phyloP scores from a whole-genome alignment of 192 early-diverging fungal species.

The Helicostylum pulchrum region DNA sequence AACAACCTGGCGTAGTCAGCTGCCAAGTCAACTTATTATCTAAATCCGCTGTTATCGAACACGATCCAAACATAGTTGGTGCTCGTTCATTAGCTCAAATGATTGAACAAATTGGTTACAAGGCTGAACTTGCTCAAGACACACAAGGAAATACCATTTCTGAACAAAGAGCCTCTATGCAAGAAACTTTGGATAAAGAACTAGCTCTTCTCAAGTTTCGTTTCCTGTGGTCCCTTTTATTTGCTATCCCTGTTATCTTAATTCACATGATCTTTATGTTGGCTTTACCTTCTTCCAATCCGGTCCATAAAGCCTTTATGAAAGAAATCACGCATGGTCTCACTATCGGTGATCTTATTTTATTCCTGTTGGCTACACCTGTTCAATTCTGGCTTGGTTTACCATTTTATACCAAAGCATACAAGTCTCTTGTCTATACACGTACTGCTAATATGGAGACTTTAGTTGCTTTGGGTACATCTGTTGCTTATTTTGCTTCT shows the following conservation, averaged over 20 bases:
- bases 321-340: slow-evolving; percentile 55
- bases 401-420: slow-evolving; percentile 68
- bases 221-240: slow-evolving; percentile 51
- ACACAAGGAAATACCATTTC: slow-evolving; percentile 24
- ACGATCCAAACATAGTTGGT: slow-evolving; percentile 53
- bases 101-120: slow-evolving; percentile 61
- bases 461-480: slow-evolving; percentile 69
- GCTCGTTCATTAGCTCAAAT: slow-evolving; percentile 56
- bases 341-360: slow-evolving; percentile 46
- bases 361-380: slow-evolving; percentile 62
- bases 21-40: slow-evolving; percentile 53
- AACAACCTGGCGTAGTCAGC: slow-evolving; percentile 40
- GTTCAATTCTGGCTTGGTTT: slow-evolving; percentile 71
- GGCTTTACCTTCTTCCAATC: slow-evolving; percentile 50
- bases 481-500: slow-evolving; percentile 68
- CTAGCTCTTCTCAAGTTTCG: slow-evolving; percentile 27
- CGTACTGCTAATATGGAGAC: slow-evolving; percentile 80
- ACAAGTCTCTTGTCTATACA: slow-evolving; percentile 55
- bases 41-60: slow-evolving; percentile 47
- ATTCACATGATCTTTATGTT: slow-evolving; percentile 74
- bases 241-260: slow-evolving; percentile 67
- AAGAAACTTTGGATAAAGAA: slow-evolving; percentile 45
- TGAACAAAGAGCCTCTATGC: slow-evolving; percentile 36
- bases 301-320: slow-evolving; percentile 42
- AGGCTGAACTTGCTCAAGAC: slow-evolving; percentile 40